Base-by-base conservation (phyloP, 148 eudicot species). In the Rhododendron molle region DNA sequence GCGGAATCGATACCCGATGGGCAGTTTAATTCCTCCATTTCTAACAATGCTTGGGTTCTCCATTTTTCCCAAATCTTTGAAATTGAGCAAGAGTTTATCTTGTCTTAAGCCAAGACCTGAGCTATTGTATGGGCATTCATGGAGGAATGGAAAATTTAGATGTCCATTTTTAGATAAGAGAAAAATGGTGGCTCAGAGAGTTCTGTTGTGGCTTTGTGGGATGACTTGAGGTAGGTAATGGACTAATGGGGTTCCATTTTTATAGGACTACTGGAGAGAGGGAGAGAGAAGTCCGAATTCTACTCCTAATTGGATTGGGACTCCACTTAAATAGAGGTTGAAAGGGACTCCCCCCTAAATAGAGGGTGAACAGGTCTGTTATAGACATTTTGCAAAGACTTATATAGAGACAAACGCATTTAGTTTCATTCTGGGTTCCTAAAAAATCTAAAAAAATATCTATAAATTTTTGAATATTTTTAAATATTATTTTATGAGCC, bases 1-100 rank as follows among this genome's bases (percentile, higher is more conserved):
- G 4, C 85, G 84, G 23, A 94, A 94, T 65, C 96, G 85, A 76
- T 85, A 94, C 7, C 96, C 96, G 56, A 90, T 87, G 0, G 96
- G 96, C 58, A 93, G 76, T 44, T 81, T 87, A 23, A 87, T 49
- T 38, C 74, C 86, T 15, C 77, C 85, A 71, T 65, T 82, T 30
- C 83, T 49, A 44, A 60, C 76, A 1, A 43, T 5, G 26, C 67
- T 60, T n/a, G 52, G 13, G 44, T 62, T 80, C 65, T 67, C 87
- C 76, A 83, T 83, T 13, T 83, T 46, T 3, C 4, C 32, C 34
- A 56, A 58, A 26, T 58, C 47, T 34, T 81, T 4, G 7, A 21
- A 3, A 12, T 16, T 65, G 30, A 7, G 71, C 36, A 47, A 18
- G 20, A 58, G 7, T 1, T 16, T 16, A 54, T 54, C 60, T 54